These are phyloP conservation scores for Erodium trifolium DNA, from an alignment of 441 rosid species.

Conservation along the genomic window DNA sequence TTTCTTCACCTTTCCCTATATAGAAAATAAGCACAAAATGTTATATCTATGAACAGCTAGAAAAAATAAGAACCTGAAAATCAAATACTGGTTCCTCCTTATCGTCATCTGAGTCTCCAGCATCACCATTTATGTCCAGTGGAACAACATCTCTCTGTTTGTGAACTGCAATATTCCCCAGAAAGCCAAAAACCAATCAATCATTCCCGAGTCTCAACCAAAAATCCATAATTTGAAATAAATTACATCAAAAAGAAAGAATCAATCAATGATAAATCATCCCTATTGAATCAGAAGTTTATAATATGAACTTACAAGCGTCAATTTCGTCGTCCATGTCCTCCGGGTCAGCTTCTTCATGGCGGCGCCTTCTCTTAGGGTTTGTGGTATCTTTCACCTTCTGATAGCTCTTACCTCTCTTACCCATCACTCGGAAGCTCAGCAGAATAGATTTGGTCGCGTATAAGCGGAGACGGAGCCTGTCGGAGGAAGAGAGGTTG, in stretches of 20 bases:
- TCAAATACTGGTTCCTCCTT: constrained; percentile 61
- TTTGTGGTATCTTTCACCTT: constrained; percentile 30
- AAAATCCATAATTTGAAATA: not conserved
- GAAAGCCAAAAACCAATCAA: not conserved
- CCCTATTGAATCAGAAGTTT: not conserved
- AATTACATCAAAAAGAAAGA: not conserved
- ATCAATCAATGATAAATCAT: not conserved
- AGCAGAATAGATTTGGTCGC: not conserved
- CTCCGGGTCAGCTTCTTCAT: constrained; percentile 26
- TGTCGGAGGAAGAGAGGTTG: too few relatives aligned
- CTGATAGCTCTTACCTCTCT: constrained; percentile 33
- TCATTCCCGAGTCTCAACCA: not conserved
- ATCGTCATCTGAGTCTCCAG: constrained; percentile 55
- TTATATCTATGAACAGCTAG: not conserved
- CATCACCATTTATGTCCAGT: constrained; percentile 47
- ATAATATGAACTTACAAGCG: constrained; percentile 35
- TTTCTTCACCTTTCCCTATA: not conserved
- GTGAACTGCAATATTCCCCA: constrained; percentile 47
- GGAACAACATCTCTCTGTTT: constrained; percentile 77
- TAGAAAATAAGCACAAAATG: not conserved
- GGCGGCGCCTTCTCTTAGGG: constrained; percentile 31
- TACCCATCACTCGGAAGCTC: constrained; percentile 26
- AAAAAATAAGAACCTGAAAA: constrained; percentile 37
- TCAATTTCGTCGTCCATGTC: constrained; percentile 65
- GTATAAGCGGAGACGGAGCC: not conserved